Conservation (phyloP, 805 yeast species). For the Suhomyces tanzawaensis region DNA sequence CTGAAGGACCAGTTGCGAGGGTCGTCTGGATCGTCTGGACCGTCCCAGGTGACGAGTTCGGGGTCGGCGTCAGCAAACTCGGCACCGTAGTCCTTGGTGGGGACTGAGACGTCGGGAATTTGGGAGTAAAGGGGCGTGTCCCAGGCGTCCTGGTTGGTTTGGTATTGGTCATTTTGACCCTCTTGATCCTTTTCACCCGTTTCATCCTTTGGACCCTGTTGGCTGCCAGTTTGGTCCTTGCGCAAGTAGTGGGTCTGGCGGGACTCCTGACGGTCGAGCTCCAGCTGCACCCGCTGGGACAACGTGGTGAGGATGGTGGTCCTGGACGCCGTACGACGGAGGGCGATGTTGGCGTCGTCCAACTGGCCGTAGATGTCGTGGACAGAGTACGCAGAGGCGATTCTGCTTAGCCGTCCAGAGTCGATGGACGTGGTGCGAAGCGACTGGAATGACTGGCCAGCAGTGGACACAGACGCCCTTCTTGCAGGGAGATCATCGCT, state of each 20-base stretch:
- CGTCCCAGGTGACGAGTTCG: slow-evolving; percentile 37
- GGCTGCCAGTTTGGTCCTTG: slow-evolving; percentile 14
- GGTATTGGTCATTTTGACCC: slow-evolving; percentile 11
- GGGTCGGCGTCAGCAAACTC: slow-evolving; percentile 35
- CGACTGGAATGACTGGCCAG: neutral
- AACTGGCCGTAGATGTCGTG: slow-evolving; percentile 31
- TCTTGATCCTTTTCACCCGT: slow-evolving; percentile 10
- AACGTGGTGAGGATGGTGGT: slow-evolving; percentile 21
- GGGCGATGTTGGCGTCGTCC: slow-evolving; percentile 22
- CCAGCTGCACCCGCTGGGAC: slow-evolving; percentile 2
- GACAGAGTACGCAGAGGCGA: slow-evolving; percentile 13
- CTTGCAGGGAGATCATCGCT: neutral
- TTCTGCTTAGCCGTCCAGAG: neutral
- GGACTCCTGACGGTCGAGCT: neutral
- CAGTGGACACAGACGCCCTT: neutral
- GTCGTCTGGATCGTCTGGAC: slow-evolving; percentile 29
- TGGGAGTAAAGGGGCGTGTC: slow-evolving; percentile 12
- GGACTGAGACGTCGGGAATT: slow-evolving; percentile 21
- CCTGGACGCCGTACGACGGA: slow-evolving; percentile 28
- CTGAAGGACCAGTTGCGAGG: slow-evolving; percentile 34
- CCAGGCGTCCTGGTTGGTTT: too few relatives aligned
- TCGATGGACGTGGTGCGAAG: slow-evolving; percentile 1
- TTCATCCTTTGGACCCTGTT: too few relatives aligned
- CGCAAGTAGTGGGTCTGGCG: slow-evolving; percentile 2
- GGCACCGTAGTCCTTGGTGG: slow-evolving; percentile 28